Base-by-base conservation (phyloP, 495 filamentous ascomycete species). In the Lophiotrema nucula region DNA sequence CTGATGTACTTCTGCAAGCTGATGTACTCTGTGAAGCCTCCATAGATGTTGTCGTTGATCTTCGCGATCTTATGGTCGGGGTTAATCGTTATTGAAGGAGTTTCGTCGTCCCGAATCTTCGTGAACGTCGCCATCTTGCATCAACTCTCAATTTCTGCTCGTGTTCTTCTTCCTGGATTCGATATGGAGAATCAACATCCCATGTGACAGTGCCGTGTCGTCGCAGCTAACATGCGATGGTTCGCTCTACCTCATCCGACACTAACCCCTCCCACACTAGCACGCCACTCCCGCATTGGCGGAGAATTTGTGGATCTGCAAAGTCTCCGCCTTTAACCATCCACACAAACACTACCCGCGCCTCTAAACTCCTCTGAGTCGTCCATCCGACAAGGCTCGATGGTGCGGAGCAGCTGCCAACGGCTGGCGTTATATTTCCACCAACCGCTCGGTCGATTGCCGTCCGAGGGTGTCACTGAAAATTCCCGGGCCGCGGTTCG, bases 11-110 rank as follows among this genome's bases (percentile, higher is more conserved):
- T 6, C 12, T 33, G 16, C 5, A 10, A 18, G 26, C 33, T 27
- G 13, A 16, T 74, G 67, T 73, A 88, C 86, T 89, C 87, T 49
- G 83, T 86, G 66, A 90, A 90, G 10, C 86, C 85, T 39, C 84
- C 83, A 77, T 89, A 89, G 64, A 84, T 87, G 62, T 86, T 88
- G 15, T 80, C 77, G 67, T 87, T 82, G 63, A 90, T 88, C 67
- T 83, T 83, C 24, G 83, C 83, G 56, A 89, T 72, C 51, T 77
- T 77, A 58, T 83, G 77, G 12, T 72, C 64, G 1, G 83, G 72
- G 64, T 88, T 79, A 26, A 88, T 74, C 54, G 77, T 77, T 57
- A 90, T 83, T 41, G 76, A 76, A 24, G 86, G 79, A 43, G 72
- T 76, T 52, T 82, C 79, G 47, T 73, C 75, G 23, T 82, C 80